phyloP scores from a whole-genome alignment of 768 basidiomycete genomes.

The Termitomyces sp. region DNA sequence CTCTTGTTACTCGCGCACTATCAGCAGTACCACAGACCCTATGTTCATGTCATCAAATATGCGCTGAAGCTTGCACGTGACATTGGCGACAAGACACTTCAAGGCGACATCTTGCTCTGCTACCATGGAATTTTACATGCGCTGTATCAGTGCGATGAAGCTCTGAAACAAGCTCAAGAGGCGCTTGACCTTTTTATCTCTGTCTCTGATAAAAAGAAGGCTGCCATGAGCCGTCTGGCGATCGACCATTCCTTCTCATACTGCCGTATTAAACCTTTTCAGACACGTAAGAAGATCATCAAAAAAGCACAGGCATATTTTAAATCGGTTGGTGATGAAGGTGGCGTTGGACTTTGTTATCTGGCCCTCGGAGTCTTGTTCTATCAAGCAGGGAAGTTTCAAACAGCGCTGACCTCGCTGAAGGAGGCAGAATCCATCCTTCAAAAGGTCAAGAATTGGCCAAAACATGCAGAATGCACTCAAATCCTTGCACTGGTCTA shows the following conservation, averaged over 20 bases:
- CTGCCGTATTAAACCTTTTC: neutral
- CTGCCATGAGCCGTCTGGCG: neutral
- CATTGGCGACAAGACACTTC: no score
- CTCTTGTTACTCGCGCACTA: neutral
- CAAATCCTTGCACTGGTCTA: neutral
- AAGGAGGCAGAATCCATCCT: neutral
- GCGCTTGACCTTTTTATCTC: no score
- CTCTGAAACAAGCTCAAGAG: no score
- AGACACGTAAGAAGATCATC: neutral
- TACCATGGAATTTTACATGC: slow-evolving; percentile 20
- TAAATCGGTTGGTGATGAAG: neutral
- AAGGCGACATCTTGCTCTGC: no score
- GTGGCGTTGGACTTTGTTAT: neutral
- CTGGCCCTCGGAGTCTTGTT: neutral
- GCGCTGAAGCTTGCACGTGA: no score
- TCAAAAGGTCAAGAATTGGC: neutral
- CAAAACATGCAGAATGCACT: neutral
- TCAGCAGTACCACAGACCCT: neutral
- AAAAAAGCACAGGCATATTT: neutral
- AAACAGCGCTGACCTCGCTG: neutral
- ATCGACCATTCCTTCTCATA: neutral
- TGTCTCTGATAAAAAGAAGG: no score
- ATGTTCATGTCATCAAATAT: no score
- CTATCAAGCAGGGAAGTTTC: neutral
- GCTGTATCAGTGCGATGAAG: neutral